Evolutionary conservation across 495 filamentous ascomycete species (phyloP).

Genomic region (Clavariopsis aquatica): DNA sequence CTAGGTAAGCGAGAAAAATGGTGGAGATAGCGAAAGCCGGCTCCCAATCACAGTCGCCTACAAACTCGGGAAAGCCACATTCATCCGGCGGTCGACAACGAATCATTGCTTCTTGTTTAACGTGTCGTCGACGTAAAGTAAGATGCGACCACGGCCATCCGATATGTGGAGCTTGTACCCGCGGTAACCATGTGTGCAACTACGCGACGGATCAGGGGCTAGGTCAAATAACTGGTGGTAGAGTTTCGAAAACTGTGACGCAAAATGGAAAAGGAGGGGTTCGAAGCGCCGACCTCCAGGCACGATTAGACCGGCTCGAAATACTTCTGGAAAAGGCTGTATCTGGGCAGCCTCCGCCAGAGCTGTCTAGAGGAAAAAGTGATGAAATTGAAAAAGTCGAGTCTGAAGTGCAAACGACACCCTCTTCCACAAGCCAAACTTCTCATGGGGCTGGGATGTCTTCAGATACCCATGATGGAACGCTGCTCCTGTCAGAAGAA

Average conservation of each 20-base stretch:
- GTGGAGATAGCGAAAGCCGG: conserved; percentile 3
- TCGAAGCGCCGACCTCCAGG: conserved; percentile 27
- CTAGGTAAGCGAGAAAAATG: neutral
- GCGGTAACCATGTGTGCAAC: conserved; percentile 36
- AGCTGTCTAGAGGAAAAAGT: neutral
- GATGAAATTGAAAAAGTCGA: conserved; percentile 9
- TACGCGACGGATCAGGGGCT: conserved; percentile 36
- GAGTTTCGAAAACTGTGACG: conserved; percentile 22
- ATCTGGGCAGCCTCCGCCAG: conserved; percentile 1
- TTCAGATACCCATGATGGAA: conserved; percentile 36
- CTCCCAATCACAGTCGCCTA: conserved; percentile 11
- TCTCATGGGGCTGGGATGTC: conserved; percentile 34
- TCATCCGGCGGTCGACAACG: conserved; percentile 31
- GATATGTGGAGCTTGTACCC: conserved; percentile 34
- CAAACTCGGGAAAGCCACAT: conserved; percentile 4
- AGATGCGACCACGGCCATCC: conserved; percentile 38
- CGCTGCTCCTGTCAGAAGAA: conserved; percentile 30
- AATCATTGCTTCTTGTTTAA: conserved; percentile 36
- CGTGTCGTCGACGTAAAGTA: conserved; percentile 37
- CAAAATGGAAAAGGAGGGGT: conserved; percentile 10
- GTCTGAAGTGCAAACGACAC: conserved; percentile 10
- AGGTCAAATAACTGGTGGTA: neutral
- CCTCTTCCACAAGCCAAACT: conserved; percentile 30
- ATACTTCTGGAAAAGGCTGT: conserved; percentile 35
- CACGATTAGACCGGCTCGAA: conserved; percentile 37